phyloP scores from a whole-genome alignment of 2,329 filamentous ascomycete species.

The Diaporthe sp. region DNA sequence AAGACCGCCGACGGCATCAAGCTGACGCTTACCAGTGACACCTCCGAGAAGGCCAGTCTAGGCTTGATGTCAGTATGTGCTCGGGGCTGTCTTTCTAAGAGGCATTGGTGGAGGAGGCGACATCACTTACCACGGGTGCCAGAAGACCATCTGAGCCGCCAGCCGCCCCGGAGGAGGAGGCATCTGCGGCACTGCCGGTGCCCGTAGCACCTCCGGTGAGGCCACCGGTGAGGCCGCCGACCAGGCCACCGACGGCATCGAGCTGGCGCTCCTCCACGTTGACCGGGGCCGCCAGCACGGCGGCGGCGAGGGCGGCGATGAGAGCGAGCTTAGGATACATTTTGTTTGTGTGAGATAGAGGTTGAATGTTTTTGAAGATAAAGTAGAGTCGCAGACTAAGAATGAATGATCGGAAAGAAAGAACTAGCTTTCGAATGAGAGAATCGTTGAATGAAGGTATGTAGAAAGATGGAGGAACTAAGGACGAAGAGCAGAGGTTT shows the following conservation, averaged over 20 bases:
- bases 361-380: background rate
- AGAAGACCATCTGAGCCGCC: constrained; percentile 3
- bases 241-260: constrained; percentile 12
- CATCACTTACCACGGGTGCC: background rate
- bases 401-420: constrained; percentile 1
- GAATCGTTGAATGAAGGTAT: background rate
- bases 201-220: background rate
- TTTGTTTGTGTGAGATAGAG: background rate
- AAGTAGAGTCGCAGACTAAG: constrained; percentile 14
- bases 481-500: background rate
- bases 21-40: constrained; percentile 12
- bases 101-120: background rate
- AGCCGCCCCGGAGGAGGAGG: background rate
- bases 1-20: constrained; percentile 2
- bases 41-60: constrained; percentile 27
- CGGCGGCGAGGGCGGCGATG: constrained; percentile 32
- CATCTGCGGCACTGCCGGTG: background rate
- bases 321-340: constrained; percentile 38
- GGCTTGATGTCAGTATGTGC: background rate
- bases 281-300: constrained; percentile 20
- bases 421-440: background rate
- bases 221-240: background rate
- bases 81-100: background rate
- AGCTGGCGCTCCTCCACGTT: constrained; percentile 26
- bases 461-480: background rate